Conservation (phyloP, 352 stramenopile genomes). For the Pythium folliculosum region DNA sequence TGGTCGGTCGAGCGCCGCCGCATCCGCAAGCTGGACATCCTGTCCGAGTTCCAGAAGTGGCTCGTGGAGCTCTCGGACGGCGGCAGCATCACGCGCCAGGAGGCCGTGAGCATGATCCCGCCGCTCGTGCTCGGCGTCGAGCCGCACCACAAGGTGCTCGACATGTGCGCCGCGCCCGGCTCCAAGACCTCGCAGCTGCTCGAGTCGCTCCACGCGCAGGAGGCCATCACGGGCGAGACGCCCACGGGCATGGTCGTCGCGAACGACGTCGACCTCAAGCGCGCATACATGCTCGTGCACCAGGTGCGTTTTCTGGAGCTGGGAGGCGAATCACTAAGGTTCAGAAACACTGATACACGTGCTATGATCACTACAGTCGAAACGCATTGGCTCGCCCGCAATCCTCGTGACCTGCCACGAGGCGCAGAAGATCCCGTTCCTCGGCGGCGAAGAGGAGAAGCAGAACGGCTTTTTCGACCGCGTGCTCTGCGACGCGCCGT, state of each 20-base stretch:
- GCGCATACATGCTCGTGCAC: conserved; percentile 98
- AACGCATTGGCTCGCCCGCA: conserved; percentile 93
- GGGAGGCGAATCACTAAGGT: neutral
- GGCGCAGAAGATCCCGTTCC: conserved; percentile 95
- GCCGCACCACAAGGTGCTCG: conserved; percentile 93
- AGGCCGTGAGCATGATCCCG: conserved; percentile 99
- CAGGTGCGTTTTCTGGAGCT: conserved; percentile 48
- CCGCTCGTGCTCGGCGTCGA: conserved; percentile 96
- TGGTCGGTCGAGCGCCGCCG: conserved; percentile 88
- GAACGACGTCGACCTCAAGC: conserved; percentile 97
- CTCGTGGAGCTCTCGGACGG: conserved; percentile 94
- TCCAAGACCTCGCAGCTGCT: conserved; percentile 99
- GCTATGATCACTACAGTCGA: conserved; percentile 47
- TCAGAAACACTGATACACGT: neutral
- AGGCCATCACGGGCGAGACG: conserved; percentile 73
- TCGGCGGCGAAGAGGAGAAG: conserved; percentile 63
- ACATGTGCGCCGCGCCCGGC: conserved; percentile 98
- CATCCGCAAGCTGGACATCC: conserved; percentile 90
- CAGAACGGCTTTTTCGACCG: conserved; percentile 94
- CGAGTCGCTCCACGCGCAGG: conserved; percentile 89
- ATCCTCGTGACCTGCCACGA: conserved; percentile 96
- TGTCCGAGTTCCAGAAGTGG: conserved; percentile 96
- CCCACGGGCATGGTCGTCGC: conserved; percentile 93
- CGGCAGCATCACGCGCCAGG: conserved; percentile 97
- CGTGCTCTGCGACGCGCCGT: conserved; percentile 98